phyloP scores from a whole-genome alignment of 305 asterid genomes.

The Andrographis paniculata region DNA sequence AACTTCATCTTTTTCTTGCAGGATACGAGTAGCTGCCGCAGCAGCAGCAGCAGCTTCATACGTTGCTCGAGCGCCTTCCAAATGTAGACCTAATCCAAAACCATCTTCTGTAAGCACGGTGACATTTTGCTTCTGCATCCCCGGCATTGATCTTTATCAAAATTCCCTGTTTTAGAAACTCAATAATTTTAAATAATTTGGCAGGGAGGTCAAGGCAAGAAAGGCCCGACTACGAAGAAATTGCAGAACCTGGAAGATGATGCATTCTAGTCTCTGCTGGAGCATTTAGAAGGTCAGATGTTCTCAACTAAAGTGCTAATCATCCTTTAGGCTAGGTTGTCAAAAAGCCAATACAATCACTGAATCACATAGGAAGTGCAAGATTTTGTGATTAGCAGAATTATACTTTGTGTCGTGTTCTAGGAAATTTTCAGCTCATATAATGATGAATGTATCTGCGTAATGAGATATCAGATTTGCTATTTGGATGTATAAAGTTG shows the following conservation, averaged over 20 bases:
- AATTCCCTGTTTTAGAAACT: too few species aligned
- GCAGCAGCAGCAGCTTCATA: slow-evolving; percentile 98
- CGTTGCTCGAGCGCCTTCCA: slow-evolving; percentile 86
- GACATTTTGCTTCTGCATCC: slow-evolving; percentile 7
- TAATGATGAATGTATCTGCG: too few species aligned
- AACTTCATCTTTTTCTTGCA: slow-evolving; percentile 20
- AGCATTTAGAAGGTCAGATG: background rate
- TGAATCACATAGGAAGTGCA: too few species aligned
- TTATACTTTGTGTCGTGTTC: too few species aligned
- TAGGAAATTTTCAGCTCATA: too few species aligned
- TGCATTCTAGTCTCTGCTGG: background rate
- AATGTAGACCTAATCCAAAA: slow-evolving; percentile 46
- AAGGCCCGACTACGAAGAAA: slow-evolving; percentile 27
- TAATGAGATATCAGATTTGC: too few species aligned
- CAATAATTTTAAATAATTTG: background rate
- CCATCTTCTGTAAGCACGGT: slow-evolving; percentile 41
- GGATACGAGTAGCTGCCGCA: slow-evolving; percentile 93
- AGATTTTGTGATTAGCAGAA: too few species aligned
- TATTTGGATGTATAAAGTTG: too few species aligned
- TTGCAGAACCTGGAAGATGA: slow-evolving; percentile 1
- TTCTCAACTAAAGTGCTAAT: too few species aligned
- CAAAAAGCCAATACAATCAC: too few species aligned
- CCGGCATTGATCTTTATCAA: background rate
- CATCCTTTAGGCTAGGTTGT: too few species aligned
- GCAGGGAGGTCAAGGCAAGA: slow-evolving; percentile 41